phyloP scores from a whole-genome alignment of 2,329 filamentous ascomycete species.

The Plectosphaerella sp. region DNA sequence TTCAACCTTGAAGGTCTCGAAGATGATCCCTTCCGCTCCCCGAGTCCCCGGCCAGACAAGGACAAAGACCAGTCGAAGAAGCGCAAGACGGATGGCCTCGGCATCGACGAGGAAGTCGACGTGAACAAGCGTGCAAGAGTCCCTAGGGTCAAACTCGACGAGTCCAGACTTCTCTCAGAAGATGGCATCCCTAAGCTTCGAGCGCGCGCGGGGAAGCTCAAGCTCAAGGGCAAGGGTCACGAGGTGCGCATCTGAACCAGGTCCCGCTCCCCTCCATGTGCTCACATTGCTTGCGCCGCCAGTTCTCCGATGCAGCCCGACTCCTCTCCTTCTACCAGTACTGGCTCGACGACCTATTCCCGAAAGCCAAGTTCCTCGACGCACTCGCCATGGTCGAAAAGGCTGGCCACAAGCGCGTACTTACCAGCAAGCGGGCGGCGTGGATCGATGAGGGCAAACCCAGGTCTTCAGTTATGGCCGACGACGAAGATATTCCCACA shows the following conservation, averaged over 20 bases:
- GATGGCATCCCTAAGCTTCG: conserved; percentile 80
- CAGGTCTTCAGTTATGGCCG: conserved; percentile 28
- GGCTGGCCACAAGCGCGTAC: conserved; percentile 75
- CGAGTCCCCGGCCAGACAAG: conserved; percentile 30
- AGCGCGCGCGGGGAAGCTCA: conserved; percentile 64
- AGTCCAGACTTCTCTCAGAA: conserved; percentile 73
- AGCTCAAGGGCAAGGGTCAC: conserved; percentile 88
- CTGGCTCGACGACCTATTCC: conserved; percentile 95
- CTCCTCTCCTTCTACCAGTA: conserved; percentile 89
- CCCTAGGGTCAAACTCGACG: conserved; percentile 83
- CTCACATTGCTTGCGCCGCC: neutral
- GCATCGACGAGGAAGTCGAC: conserved; percentile 83
- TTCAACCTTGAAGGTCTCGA: conserved; percentile 61
- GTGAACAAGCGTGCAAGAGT: conserved; percentile 68
- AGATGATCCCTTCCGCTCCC: conserved; percentile 44
- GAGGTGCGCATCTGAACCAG: conserved; percentile 51
- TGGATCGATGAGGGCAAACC: conserved; percentile 80
- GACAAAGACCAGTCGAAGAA: conserved; percentile 33
- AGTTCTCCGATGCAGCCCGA: conserved; percentile 80
- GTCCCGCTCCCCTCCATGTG: neutral
- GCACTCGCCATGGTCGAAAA: conserved; percentile 90
- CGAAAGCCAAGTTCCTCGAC: conserved; percentile 89
- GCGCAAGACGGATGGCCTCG: conserved; percentile 53
- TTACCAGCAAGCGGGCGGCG: conserved; percentile 69
- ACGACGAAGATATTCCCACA: conserved; percentile 22